These are phyloP conservation scores for Moesziomyces sp. DNA, from an alignment of 1,284 basidiomycete species.

Conservation along the genomic window DNA sequence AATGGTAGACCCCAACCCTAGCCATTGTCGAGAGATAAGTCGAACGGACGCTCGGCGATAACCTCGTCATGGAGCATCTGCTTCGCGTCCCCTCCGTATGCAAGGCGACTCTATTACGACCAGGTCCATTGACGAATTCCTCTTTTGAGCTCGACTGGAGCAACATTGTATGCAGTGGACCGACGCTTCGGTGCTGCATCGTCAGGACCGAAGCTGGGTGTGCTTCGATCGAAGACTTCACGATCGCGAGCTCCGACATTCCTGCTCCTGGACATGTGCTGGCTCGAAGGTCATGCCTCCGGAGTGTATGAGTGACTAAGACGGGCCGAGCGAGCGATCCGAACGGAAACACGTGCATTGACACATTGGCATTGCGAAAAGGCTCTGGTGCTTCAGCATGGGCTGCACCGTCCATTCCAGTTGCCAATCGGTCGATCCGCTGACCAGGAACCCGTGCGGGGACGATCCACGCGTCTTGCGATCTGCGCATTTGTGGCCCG, in stretches of 20 bases:
- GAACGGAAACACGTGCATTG: not conserved
- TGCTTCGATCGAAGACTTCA: not conserved
- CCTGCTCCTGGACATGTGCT: not conserved
- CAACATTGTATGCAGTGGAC: not conserved
- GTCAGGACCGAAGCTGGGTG: not conserved
- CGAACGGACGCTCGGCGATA: not conserved
- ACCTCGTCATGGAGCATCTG: not conserved
- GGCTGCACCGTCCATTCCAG: conserved; percentile 19
- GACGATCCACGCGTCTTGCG: not conserved
- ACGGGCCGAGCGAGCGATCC: too few relatives aligned
- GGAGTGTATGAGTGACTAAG: too few relatives aligned
- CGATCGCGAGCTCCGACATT: not conserved
- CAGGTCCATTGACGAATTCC: not conserved
- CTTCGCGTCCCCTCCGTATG: not conserved
- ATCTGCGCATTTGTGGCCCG: not conserved
- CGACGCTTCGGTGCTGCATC: not conserved
- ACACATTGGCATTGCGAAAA: too few relatives aligned
- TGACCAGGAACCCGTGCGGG: not conserved
- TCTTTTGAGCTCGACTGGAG: too few relatives aligned
- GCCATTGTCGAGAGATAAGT: too few relatives aligned
- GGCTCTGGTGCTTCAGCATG: conserved; percentile 4
- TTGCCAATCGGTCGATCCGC: conserved; percentile 26
- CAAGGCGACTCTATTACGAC: not conserved
- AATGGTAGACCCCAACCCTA: too few relatives aligned
- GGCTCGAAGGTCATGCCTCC: not conserved